Percentiles rank a stretch among this genome's conserved stretches.
phyloP scores from a whole-genome alignment of 2,329 filamentous ascomycete genomes.

The Colletotrichum destructivum region DNA sequence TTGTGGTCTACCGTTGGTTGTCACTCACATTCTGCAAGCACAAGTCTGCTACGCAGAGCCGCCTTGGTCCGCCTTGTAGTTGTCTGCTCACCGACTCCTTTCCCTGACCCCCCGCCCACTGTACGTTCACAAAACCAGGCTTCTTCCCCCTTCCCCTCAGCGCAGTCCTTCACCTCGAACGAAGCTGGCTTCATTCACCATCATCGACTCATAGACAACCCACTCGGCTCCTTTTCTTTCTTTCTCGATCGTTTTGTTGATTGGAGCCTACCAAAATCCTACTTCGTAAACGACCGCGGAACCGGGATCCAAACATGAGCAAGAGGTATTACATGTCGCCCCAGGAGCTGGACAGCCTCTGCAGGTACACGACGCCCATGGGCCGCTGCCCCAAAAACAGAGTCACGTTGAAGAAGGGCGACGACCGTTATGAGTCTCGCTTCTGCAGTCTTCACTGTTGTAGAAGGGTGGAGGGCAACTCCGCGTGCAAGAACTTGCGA shows the following conservation, averaged over 20 bases:
- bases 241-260: neutral
- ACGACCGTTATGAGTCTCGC: slow-evolving; percentile 12
- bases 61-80: slow-evolving; percentile 2
- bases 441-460: slow-evolving; percentile 43
- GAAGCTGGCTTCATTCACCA: neutral
- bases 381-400: slow-evolving; percentile 34
- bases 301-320: neutral
- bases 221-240: neutral
- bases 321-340: slow-evolving; percentile 18
- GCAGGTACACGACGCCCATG: slow-evolving; percentile 27
- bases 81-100: slow-evolving; percentile 35
- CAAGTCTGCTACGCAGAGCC: no score
- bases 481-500: slow-evolving; percentile 36
- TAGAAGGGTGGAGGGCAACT: slow-evolving; percentile 36
- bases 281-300: neutral
- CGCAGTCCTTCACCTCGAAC: neutral
- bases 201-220: no score
- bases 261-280: neutral
- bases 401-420: slow-evolving; percentile 37
- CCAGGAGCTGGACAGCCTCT: slow-evolving; percentile 35
- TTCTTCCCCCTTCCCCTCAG: neutral
- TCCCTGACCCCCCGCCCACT: neutral
- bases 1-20: neutral
- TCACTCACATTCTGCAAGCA: neutral
- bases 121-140: neutral